Evolutionary conservation across 306 rosid species (phyloP), one percentile per base, ranked within the genome.

Genomic region (Sophora flavescens): DNA sequence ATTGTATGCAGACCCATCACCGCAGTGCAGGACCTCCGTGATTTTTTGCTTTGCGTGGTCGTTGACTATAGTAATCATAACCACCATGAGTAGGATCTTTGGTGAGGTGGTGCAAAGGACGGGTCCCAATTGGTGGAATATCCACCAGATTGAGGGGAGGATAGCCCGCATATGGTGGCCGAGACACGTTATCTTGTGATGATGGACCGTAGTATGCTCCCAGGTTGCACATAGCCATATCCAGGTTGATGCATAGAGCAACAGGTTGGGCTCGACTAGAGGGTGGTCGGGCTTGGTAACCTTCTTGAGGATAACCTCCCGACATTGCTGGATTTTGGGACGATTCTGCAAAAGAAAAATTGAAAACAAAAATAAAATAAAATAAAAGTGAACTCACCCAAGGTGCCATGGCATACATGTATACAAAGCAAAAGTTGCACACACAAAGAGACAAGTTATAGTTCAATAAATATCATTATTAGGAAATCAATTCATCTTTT

Each of bases 241-340:
- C 94, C 89, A 68, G 97, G 78, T 75, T 91, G 97, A 67, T 86
- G 98, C 85, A 76, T 65, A 44, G 91, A 72, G 90, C 88, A 61
- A 85, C 86, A 61, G 96, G 89, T 12, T 92, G 87, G 15, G 79
- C 93, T 97, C 96, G 91, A 84, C 83, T 86, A 47, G 97, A 45
- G 39, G 91, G 94, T 45, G 98, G 98, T 3, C 94, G 89, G 50
- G 97, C 81, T 87, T 93, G 97, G 72, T 91, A 93, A 61, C 98
- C 97, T 87, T 91, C 97, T 83, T 93, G 98, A 54, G 85, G 44
- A 82, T 93, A 93, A 51, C 96, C 87, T 66, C 96, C 96, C 16
- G 94, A 81, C 87, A 81, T 87, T 73, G 84, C 56, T 67, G 90
- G 82, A 87, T 90, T 90, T 87, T 90, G 41, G 28, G 86, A 71